Base-by-base conservation (phyloP, 2,329 filamentous ascomycete genomes). In the Fusarium vanettenii region DNA sequence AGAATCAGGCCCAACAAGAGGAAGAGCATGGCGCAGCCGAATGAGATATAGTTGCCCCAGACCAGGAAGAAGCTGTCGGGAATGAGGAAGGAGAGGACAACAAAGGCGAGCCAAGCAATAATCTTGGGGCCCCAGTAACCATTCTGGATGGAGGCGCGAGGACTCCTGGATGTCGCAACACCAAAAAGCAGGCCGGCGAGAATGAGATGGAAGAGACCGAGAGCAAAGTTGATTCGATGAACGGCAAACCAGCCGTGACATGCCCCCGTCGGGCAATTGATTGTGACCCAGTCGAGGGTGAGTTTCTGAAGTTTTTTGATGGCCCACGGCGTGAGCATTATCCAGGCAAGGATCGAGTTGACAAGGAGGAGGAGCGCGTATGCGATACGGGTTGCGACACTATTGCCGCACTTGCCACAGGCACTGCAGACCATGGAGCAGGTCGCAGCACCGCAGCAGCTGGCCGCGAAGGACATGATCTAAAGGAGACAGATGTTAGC, bases 41-140 rank as follows among this genome's bases (percentile, higher is more conserved):
- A 92, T 64, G 96, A 92, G 76, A 98, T 91, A 81, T 98, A 98
- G 83, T 97, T 97, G 73, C 97, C 97, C 92, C 95, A 99, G 75
- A 97, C 91, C 80, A 97, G 91, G 86, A 98, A 98, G 88, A 99
- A 98, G 31, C 87, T 88, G 81, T 99, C 96, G 18, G 97, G 97
- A 67, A 99, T 98, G 79, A 99, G 91, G 87, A 98, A 99, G 29
- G 95, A 97, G 68, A 97, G 82, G 69, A 98, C 94, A 70, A 98
- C 92, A 76, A 98, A 90, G 16, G 88, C 91, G 60, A 98, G 81
- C 97, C 97, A 99, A 62, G 92, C 91, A 70, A 98, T 90, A 68
- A 99, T 89, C 86, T 99, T 99, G 55, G 97, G 97, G 2, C 95
- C 97, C 97, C 97, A 99, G 84, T 95, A 99, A n/a, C 96, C 97